Percentiles rank a stretch among this genome's conserved stretches.
Conservation (phyloP, 345 rosid genomes). For the Eucalyptus lansdowneana region DNA sequence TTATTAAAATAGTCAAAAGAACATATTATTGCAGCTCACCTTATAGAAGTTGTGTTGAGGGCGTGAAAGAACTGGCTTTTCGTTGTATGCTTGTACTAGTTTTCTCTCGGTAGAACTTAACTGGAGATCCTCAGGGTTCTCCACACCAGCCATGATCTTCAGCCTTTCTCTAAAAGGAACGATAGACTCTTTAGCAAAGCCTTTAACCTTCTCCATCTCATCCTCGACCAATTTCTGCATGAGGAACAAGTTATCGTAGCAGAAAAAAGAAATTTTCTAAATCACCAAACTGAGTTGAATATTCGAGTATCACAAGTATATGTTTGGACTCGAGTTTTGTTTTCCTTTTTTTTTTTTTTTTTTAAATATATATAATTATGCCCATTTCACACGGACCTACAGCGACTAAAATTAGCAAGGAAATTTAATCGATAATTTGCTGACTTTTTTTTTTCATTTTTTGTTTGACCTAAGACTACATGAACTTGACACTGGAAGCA, state of each 20-base stretch:
- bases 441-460: neutral
- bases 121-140: slow-evolving; percentile 73
- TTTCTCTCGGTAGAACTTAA: slow-evolving; percentile 75
- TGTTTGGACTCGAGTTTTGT: neutral
- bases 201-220: slow-evolving; percentile 80
- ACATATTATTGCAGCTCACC: slow-evolving; percentile 15
- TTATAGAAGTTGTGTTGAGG: slow-evolving; percentile 82
- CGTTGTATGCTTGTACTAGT: slow-evolving; percentile 74
- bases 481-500: neutral
- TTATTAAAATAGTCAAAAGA: neutral
- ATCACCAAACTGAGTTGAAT: neutral
- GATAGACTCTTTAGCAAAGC: slow-evolving; percentile 62
- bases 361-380: neutral
- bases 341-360: too few relatives aligned
- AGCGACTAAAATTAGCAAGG: neutral
- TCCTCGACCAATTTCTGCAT: slow-evolving; percentile 35
- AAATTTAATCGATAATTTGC: neutral
- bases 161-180: slow-evolving; percentile 86
- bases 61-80: slow-evolving; percentile 90
- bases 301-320: neutral
- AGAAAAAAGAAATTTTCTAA: neutral
- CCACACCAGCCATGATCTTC: slow-evolving; percentile 75
- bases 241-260: neutral
- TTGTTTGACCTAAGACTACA: neutral
- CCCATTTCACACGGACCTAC: neutral